Evolutionary conservation across 1,139 yeast species (phyloP), one percentile per base, ranked within the genome.

Genomic region (Hansenula lynferdii): DNA sequence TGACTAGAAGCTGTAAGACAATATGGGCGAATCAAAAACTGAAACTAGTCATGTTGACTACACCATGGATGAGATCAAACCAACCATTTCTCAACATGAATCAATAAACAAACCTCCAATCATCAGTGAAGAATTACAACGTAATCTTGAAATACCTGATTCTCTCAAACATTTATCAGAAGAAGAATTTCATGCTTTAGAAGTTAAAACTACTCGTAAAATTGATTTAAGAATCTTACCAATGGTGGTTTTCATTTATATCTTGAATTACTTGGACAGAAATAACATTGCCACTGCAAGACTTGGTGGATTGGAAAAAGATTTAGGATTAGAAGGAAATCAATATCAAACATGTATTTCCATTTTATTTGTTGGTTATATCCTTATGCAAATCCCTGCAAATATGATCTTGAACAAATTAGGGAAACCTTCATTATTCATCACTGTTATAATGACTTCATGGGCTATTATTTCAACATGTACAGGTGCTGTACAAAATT

Each of bases 21-120:
- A n/a, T n/a, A n/a, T n/a, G n/a, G n/a, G n/a, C 17, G 22, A 20
- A 20, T 7, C 22, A 20, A 20, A 20, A 20, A 9, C 5, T 15
- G 32, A 30, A 21, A 21, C 25, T 4, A 4, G 25, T 25, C 32
- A 30, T 30, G 32, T 30, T n/a, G 32, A 30, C 10, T 30, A 21
- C 25, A 21, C n/a, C 11, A 28, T 28, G 31, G 31, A 28, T 15
- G 14, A 20, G 6, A 30, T 30, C 16, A 30, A 30, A 30, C 32
- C 32, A 30, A 30, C 32, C n/a, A 14, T 30, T 9, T 21, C 32
- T 14, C 32, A 30, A 30, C 9, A 6, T 5, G 32, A 30, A 30
- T 30, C 32, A 3, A 11, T 30, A n/a, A 10, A 21, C 8, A 30
- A 30, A 19, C 18, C 23, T 14, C 32, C 32, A 6, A 8, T 9